Evolutionary conservation across 345 rosid genomes (phyloP).

Genomic region (Eucalyptus caleyi): DNA sequence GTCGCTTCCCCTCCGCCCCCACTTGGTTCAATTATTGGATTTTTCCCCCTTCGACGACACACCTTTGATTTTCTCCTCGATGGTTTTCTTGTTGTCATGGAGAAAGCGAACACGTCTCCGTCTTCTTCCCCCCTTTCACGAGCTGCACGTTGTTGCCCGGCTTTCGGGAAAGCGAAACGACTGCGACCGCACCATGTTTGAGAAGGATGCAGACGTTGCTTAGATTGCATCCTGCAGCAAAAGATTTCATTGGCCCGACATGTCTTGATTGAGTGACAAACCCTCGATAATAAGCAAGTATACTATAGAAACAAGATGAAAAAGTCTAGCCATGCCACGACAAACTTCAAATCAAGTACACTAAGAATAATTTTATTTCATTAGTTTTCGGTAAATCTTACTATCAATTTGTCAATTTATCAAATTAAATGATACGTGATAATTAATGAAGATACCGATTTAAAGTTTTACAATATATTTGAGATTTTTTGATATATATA

Average conservation of each 20-base stretch:
- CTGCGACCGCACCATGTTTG: background rate
- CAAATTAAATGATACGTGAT: rapidly evolving
- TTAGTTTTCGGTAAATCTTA: too few relatives aligned
- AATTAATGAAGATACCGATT: too few relatives aligned
- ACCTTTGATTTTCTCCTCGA: background rate
- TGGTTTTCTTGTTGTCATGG: background rate
- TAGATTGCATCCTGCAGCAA: background rate
- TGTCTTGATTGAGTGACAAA: background rate
- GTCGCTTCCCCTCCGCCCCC: background rate
- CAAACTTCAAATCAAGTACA: too few relatives aligned
- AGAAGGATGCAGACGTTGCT: background rate
- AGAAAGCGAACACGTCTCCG: background rate
- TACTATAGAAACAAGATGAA: too few relatives aligned
- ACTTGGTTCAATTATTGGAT: background rate
- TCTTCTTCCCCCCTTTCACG: background rate
- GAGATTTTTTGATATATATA: background rate
- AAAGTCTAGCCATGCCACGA: too few relatives aligned
- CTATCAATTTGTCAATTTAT: rapidly evolving
- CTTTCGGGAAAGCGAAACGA: background rate
- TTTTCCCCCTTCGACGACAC: background rate
- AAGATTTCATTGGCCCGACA: background rate
- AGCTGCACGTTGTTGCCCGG: background rate
- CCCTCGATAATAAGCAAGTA: background rate
- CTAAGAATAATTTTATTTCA: too few relatives aligned
- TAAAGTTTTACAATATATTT: too few relatives aligned